Percentiles rank a stretch among this genome's conserved stretches.
phyloP scores from a whole-genome alignment of 257 asterid species.

The Salvia splendens region DNA sequence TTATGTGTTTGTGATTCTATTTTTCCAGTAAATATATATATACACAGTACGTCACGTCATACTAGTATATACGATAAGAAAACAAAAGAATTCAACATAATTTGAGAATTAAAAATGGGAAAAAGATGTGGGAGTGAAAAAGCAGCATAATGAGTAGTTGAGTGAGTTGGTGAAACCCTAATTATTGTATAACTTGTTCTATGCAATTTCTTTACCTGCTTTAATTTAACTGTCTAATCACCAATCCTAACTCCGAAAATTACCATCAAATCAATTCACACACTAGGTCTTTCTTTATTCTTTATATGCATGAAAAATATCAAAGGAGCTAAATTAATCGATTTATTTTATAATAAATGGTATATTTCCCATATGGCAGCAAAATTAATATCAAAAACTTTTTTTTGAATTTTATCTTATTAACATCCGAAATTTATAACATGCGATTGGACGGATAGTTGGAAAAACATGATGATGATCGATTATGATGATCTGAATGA shows the following conservation, averaged over 20 bases:
- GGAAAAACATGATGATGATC: neutral
- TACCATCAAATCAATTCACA: conserved; percentile 22
- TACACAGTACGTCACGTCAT: too few species aligned
- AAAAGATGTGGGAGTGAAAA: conserved; percentile 13
- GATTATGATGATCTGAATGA: neutral
- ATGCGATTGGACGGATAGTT: too few species aligned
- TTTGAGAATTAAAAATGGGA: neutral
- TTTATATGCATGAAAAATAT: too few species aligned
- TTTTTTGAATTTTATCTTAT: too few species aligned
- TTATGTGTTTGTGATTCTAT: too few species aligned
- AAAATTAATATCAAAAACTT: too few species aligned
- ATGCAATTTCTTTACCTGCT: conserved; percentile 44
- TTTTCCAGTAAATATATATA: too few species aligned
- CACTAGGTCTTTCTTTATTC: neutral
- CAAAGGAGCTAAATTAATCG: too few species aligned
- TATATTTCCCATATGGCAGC: too few species aligned
- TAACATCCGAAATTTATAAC: too few species aligned
- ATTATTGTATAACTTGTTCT: conserved; percentile 52
- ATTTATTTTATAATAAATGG: too few species aligned
- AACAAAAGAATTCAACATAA: neutral
- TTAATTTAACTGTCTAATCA: conserved; percentile 48
- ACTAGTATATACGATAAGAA: too few species aligned
- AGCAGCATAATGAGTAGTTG: conserved; percentile 39
- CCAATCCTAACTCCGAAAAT: conserved; percentile 26
- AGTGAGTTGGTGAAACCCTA: conserved; percentile 42